Base-by-base conservation (phyloP, 2,329 filamentous ascomycete species). In the Boeremia lycopersici region DNA sequence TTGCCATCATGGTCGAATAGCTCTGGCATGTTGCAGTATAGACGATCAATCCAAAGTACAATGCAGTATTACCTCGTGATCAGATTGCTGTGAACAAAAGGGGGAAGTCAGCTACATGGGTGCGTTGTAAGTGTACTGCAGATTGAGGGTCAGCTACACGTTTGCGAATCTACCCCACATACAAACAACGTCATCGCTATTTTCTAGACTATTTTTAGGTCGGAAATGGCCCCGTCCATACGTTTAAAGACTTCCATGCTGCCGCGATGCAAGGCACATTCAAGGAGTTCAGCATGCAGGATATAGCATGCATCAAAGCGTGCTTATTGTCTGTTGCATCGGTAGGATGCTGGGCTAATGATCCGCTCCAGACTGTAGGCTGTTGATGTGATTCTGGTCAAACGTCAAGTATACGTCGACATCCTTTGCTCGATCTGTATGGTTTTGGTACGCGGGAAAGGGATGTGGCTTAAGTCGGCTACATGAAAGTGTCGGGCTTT, bases 1-100 rank as follows among this genome's bases (percentile, higher is more conserved):
- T 62, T 59, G 17, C 54, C 57, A 40, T 58, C 44, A 35, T 65
- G 60, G 23, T 65, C 57, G 31, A 59, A 60, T 6, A 55, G 59
- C 35, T 66, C 64, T 4, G 64, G 63, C 63, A 67, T 65, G 6
- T 29, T 48, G 33, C 2, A 26, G 6, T 4, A 12, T 31, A 6
- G 11, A 17, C 13, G 1, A 10, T 23, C 6, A 3, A 38, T 31
- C 10, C 2, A 15, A 2, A 17, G 3, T 17, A 1, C 2, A 4
- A 17, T 11, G 3, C 15, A 6, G 6, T 15, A 12, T 29, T n/a
- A 5, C 9, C 3, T 31, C 12, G 8, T 7, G 8, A 29, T 10
- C 6, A 12, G 2, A 7, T n/a, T 33, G 10, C 11, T 31, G 3
- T 28, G 38, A 13, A 15, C 15, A 1, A 15, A 10, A 15, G 12